Base-by-base conservation (phyloP, 2,329 filamentous ascomycete species). In the Xylariaceae sp. region DNA sequence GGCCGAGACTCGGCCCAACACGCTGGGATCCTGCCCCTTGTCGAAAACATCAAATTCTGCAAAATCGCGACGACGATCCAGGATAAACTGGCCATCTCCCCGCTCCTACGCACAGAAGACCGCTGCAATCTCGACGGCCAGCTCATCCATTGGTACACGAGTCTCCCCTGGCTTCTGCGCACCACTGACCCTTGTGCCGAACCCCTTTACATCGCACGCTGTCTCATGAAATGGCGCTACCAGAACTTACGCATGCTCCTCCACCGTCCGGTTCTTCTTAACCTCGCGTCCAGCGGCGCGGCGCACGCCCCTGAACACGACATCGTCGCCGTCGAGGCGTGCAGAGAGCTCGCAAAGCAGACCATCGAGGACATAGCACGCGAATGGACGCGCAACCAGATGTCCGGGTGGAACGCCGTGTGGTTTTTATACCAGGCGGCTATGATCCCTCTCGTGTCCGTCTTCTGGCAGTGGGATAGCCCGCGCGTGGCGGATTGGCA, bases 371-470 rank as follows among this genome's bases (percentile, higher is more conserved):
- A 91, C 61, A 90, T 92, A 62, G 81, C 85, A 9, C 77, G 79
- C 18, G 87, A 88, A 63, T 90, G 88, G 76, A 82, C 83, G 51
- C 82, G 85, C 51, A 89, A 90, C 69, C 84, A 91, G 69, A 89
- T 92, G 75, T 85, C 84, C 0, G 88, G 88, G 7, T 92, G 88
- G 89, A 90, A 90, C 70, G 89, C 87, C 0, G 88, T 89, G 2
- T 92, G 88, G 88, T 88, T 91, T 73, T 81, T 90, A 60, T 92
- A 90, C 74, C 89, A 92, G 72, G 88, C 89, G 0, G 85, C 84
- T 63, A 89, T 92, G 86, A 85, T 92, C 7, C 89, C 89, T 0
- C 80, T 93, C 1, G 82, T 93, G 9, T 88, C 84, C 18, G 78
- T 92, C 10, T 90, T 91, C 71, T 88, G 84, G 78, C 86, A 90